Evolutionary conservation across 441 rosid species (phyloP), one percentile per base, ranked within the genome.

Genomic region (Rhodomyrtus psidioides): DNA sequence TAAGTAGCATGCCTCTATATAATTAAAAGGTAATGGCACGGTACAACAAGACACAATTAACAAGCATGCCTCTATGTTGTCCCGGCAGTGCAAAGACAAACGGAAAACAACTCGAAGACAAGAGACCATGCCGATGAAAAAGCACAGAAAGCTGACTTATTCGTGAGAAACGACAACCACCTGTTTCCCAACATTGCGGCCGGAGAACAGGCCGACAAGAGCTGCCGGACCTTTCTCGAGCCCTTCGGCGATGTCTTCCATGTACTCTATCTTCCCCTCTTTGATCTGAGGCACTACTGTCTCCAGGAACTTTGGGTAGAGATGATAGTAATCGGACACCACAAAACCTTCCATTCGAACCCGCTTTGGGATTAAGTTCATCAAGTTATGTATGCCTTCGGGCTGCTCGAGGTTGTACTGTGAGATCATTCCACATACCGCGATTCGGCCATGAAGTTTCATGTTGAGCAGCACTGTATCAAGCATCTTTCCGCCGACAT

Each of bases 371-470:
- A 91, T 54, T 26, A 92, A 21, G 42, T 24, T 9, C 83, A 70
- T 70, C 85, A 94, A 55, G 59, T 92, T 94, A 83, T 30, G 27
- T 0, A 92, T 81, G 3, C 90, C 92, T 65, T 94, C 94, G 0
- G 88, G 93, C 34, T 87, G 55, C 6, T 89, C 87, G 0, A 89
- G 92, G 84, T 92, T 92, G 91, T 94, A 94, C 86, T 92, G 94
- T 1, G 95, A 93, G 86, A 95, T 90, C 94, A 94, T 93, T 84
- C 95, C 95, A 44, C 95, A 93, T 0, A n/a, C 91, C 2, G 93
- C 93, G 3, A 94, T 92, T 26, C 94, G 91, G 1, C 92, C 94
- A 9, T 51, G 87, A 58, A 56, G 0, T 56, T 90, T 89, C 92
- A 92, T 89, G 92, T 92, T 93, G 5, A 82, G 86, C 5, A 93